Percentiles rank a stretch among this genome's conserved stretches.
phyloP scores from a whole-genome alignment of 768 basidiomycete genomes.

The Lactarius sp. region DNA sequence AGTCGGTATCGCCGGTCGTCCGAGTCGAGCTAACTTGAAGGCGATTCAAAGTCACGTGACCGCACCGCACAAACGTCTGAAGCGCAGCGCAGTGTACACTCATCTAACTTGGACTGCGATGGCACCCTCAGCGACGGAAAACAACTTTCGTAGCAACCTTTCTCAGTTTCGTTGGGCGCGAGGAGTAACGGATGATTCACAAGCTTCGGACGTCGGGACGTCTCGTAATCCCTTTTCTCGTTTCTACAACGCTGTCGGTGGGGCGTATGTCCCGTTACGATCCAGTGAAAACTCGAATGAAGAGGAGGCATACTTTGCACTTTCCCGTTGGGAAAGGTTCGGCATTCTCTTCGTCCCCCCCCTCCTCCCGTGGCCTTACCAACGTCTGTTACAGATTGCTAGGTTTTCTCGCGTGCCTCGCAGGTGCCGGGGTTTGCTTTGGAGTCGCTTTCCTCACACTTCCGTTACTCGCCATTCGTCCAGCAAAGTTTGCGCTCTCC shows the following conservation, averaged over 20 bases:
- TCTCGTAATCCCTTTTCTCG: conserved; percentile 66
- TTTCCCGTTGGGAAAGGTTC: conserved; percentile 91
- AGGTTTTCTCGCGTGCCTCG: conserved; percentile 84
- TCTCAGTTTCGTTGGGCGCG: conserved; percentile 86
- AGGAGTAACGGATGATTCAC: conserved; percentile 66
- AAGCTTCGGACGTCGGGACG: conserved; percentile 34
- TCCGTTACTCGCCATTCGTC: conserved; percentile 65
- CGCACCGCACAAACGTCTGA: background rate
- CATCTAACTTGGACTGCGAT: background rate
- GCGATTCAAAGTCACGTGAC: background rate
- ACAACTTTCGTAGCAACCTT: conserved; percentile 66
- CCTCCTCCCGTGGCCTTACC: background rate
- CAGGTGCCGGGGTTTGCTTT: conserved; percentile 93
- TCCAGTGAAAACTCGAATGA: conserved; percentile 82
- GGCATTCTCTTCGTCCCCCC: conserved; percentile 22
- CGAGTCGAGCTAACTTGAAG: background rate
- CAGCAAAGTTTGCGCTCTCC: conserved; percentile 86
- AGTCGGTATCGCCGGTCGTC: background rate
- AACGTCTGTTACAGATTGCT: conserved; percentile 51
- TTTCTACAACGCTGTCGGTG: conserved; percentile 82
- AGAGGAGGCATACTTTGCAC: conserved; percentile 91
- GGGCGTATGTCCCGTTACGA: conserved; percentile 83
- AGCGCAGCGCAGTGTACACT: too few relatives aligned
- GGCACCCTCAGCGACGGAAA: conserved; percentile 39
- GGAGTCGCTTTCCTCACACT: conserved; percentile 84